Evolutionary conservation across 352 stramenopile genomes (phyloP).

Genomic region (Peronosclerospora sorghi): DNA sequence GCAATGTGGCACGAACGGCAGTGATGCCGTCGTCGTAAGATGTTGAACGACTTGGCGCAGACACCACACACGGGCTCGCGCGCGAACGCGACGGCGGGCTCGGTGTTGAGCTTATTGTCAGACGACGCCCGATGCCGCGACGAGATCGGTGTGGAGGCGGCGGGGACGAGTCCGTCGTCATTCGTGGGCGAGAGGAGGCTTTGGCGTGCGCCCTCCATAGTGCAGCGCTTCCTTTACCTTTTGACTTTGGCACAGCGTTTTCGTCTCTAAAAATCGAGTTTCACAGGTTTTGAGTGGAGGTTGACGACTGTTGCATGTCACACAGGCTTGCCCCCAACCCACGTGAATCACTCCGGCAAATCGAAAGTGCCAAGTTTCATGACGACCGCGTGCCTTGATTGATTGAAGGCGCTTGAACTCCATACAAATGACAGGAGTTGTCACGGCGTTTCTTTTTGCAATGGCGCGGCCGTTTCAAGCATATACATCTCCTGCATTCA

Average conservation of each 20-base stretch:
- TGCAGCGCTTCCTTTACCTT: slow-evolving; percentile 5
- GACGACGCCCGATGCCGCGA: slow-evolving; percentile 19
- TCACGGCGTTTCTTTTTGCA: no score
- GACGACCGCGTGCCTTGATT: no score
- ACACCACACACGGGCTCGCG: slow-evolving; percentile 66
- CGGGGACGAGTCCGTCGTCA: slow-evolving; percentile 11
- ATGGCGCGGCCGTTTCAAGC: no score
- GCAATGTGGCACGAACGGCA: slow-evolving; percentile 76
- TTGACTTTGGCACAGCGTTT: slow-evolving; percentile 8
- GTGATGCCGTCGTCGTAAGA: slow-evolving; percentile 73
- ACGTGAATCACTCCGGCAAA: no score
- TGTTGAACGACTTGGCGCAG: slow-evolving; percentile 71
- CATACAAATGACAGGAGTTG: no score
- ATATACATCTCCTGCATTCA: no score
- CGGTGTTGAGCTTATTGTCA: slow-evolving; percentile 27
- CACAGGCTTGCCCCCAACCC: no score
- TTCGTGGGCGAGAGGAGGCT: slow-evolving; percentile 23
- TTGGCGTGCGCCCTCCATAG: slow-evolving; percentile 18
- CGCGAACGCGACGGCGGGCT: slow-evolving; percentile 41
- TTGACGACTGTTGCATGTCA: slow-evolving; percentile 11
- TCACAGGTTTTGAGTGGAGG: slow-evolving; percentile 9
- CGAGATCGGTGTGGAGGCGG: slow-evolving; percentile 5
- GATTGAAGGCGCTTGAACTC: no score
- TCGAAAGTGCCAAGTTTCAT: no score
- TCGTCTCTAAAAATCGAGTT: slow-evolving; percentile 11